A percentile compares a stretch with the other conserved stretches of the same genome.
Conservation (phyloP, 1,139 yeast genomes). For the Kluyveromyces sp. region DNA sequence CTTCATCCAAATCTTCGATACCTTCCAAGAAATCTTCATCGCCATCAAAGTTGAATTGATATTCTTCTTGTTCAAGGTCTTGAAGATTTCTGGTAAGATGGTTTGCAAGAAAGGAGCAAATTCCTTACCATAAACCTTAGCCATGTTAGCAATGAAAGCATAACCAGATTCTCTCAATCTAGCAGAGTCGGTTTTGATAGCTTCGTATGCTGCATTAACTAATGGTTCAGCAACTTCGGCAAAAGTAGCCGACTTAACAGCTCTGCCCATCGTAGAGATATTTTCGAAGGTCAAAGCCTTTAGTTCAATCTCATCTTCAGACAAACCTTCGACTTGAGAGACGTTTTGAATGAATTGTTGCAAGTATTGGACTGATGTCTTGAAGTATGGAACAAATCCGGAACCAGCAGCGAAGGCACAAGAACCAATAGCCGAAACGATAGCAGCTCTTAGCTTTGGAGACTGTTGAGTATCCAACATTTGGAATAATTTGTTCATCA, state of each 20-base stretch:
- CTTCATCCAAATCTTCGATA: slow-evolving; percentile 33
- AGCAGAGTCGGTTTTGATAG: slow-evolving; percentile 69
- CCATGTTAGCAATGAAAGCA: slow-evolving; percentile 90
- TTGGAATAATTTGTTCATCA: slow-evolving; percentile 81
- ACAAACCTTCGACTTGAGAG: slow-evolving; percentile 59
- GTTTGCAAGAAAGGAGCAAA: slow-evolving; percentile 80
- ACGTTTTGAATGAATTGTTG: slow-evolving; percentile 73
- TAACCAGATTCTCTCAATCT: slow-evolving; percentile 92
- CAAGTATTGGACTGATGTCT: slow-evolving; percentile 67
- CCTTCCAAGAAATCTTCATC: slow-evolving; percentile 35
- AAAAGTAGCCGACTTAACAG: slow-evolving; percentile 88
- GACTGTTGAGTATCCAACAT: slow-evolving; percentile 61
- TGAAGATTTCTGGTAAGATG: slow-evolving; percentile 76
- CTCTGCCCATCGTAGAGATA: slow-evolving; percentile 90
- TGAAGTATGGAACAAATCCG: slow-evolving; percentile 77
- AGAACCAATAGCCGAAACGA: slow-evolving; percentile 94
- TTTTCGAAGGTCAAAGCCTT: slow-evolving; percentile 91
- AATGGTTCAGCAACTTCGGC: slow-evolving; percentile 81
- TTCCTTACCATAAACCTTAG: slow-evolving; percentile 87
- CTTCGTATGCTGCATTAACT: slow-evolving; percentile 78
- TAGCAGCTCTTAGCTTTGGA: slow-evolving; percentile 71
- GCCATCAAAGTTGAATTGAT: slow-evolving; percentile 40
- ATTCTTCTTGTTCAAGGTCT: slow-evolving; percentile 81
- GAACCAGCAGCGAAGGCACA: slow-evolving; percentile 95
- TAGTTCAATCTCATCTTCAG: slow-evolving; percentile 74